Evolutionary conservation across 2,329 filamentous ascomycete species (phyloP), one percentile per base, ranked within the genome.

Genomic region (Pseudogymnoascus sp.): DNA sequence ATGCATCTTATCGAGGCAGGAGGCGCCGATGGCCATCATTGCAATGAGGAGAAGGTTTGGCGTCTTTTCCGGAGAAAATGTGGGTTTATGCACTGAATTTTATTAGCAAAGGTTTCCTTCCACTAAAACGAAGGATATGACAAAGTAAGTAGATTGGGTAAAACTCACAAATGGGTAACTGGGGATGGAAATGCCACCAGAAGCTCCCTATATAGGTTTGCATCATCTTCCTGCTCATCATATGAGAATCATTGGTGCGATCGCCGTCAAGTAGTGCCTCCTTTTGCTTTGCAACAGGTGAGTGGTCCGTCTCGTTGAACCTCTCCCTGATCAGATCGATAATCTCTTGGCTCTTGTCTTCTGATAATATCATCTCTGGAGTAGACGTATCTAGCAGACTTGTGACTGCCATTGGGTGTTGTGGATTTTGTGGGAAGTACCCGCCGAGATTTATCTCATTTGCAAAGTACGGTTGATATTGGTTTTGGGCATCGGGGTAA

Each of bases 181-280:
- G 94, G 60, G 92, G 88, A 72, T 94, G 95, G 70, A 97, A 96
- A 72, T 97, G 89, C 60, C 89, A 81, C 94, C 94, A 99, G 73
- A 95, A 99, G 1, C 91, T 96, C 9, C 86, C 83, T 66, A 96
- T 91, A 70, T 97, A 97, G 2, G 87, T 88, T 74, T 97, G 91
- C 89, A 97, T 95, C 90, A 96, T 97, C 68, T 88, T 85, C 68
- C 92, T 80, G 72, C 93, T 96, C 64, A 97, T 77, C 77, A 87
- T 81, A 63, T 87, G 84, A 22, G 77, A 75, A 59, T 83, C 80
- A 33, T 83, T 76, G 58, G 86, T 83, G 60, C 88, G 83, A 69
- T 96, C 86, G 12, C 92, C 93, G 28, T 91, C 86, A 61, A 96
- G 77, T 25, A 97, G 83, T 58, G 81, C 82, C 58, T 90, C 89